phyloP scores from a whole-genome alignment of 306 rosid genomes.

The Prosopis cineraria region DNA sequence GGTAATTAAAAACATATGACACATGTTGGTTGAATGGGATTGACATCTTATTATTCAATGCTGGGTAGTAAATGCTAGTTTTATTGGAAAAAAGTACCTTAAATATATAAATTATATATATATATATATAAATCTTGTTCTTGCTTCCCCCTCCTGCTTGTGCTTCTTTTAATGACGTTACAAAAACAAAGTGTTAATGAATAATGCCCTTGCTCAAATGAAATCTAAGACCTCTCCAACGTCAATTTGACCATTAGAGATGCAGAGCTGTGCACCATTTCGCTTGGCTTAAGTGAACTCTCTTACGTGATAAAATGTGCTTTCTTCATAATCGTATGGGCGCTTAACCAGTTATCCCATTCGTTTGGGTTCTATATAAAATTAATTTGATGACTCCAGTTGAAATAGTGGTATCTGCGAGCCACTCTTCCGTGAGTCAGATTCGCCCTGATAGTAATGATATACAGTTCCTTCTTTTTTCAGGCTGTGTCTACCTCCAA shows the following conservation, averaged over 20 bases:
- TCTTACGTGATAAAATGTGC: not conserved
- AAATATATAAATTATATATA: no score
- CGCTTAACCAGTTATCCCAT: constrained; percentile 8
- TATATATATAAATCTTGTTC: not conserved
- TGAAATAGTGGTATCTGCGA: constrained; percentile 13
- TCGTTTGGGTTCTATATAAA: not conserved
- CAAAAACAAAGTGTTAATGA: constrained; percentile 5
- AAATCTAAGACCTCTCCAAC: not conserved
- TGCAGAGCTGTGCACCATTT: constrained; percentile 21
- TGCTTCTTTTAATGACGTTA: not conserved
- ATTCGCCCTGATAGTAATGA: constrained; percentile 6
- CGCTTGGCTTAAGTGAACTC: constrained; percentile 14
- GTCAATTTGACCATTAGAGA: constrained; percentile 16
- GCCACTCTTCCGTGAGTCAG: constrained; percentile 5
- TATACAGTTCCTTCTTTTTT: constrained; percentile 8
- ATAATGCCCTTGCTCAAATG: not conserved
- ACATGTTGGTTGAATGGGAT: no score
- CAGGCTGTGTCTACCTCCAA: constrained; percentile 93
- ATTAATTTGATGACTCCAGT: constrained; percentile 6
- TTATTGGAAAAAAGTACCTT: no score
- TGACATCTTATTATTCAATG: no score
- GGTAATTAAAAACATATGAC: no score
- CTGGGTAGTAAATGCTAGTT: no score
- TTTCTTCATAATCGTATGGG: not conserved
- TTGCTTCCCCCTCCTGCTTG: not conserved